Conservation (phyloP, 2,329 filamentous ascomycete species). For the Nakataea oryzae region DNA sequence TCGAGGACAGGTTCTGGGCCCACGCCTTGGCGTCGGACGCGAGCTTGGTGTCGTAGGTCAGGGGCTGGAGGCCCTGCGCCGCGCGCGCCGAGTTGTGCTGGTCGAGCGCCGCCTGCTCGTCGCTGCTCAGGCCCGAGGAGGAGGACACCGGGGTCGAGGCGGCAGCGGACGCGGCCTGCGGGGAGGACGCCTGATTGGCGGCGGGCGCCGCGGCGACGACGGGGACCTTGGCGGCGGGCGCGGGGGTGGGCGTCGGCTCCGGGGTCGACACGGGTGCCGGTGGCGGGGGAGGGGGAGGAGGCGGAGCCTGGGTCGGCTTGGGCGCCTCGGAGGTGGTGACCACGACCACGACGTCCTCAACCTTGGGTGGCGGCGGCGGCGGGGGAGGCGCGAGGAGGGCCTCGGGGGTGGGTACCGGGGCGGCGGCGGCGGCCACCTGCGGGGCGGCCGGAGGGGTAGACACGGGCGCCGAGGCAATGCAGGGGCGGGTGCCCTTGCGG, state of each 20-base stretch:
- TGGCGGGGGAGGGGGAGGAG: background rate
- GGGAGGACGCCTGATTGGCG: background rate
- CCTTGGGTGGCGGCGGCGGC: background rate
- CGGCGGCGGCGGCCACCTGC: background rate
- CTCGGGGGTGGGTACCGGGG: background rate
- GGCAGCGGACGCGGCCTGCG: background rate
- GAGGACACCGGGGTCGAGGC: background rate
- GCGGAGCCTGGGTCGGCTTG: background rate
- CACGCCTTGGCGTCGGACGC: slow-evolving; percentile 16
- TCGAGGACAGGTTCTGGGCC: slow-evolving; percentile 17
- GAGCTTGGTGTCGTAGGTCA: slow-evolving; percentile 18
- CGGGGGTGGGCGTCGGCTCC: background rate
- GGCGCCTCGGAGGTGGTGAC: background rate
- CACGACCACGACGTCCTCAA: background rate
- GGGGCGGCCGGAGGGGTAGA: background rate
- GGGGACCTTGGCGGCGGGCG: background rate
- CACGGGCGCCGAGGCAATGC: background rate
- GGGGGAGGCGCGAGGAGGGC: background rate
- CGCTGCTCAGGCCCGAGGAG: slow-evolving; percentile 5
- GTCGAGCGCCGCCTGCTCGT: slow-evolving; percentile 16
- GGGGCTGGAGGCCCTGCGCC: slow-evolving; percentile 13
- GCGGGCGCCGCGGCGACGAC: too few relatives aligned
- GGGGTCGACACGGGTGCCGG: background rate
- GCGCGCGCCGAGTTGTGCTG: slow-evolving; percentile 17
- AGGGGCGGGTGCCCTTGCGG: background rate